Percentiles rank a stretch among this genome's conserved stretches.
Evolutionary conservation across 805 yeast genomes (phyloP).

Genomic region (Jamesozyma jinghongensis): DNA sequence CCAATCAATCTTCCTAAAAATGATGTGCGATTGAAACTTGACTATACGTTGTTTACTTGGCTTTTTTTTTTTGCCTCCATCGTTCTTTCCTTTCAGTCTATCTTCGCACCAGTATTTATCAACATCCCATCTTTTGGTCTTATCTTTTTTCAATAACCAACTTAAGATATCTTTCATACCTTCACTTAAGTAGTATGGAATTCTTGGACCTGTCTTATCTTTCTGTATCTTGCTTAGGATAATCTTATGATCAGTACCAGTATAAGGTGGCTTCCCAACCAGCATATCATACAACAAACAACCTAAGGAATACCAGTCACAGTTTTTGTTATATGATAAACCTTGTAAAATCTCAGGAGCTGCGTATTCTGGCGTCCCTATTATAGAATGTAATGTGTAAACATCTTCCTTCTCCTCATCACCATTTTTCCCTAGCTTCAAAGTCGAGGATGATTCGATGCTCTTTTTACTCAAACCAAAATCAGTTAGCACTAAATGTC

Average conservation of each 20-base stretch:
- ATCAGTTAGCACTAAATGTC: slow-evolving; percentile 76
- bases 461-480: slow-evolving; percentile 61
- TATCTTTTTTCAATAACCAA: slow-evolving; percentile 59
- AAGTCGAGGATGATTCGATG: slow-evolving; percentile 3
- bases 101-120: slow-evolving; percentile 40
- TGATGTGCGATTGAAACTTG: slow-evolving; percentile 52
- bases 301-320: slow-evolving; percentile 92
- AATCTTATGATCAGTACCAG: slow-evolving; percentile 69
- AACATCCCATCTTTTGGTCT: slow-evolving; percentile 54
- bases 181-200: slow-evolving; percentile 67
- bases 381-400: slow-evolving; percentile 31
- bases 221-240: slow-evolving; percentile 67
- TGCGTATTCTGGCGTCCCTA: slow-evolving; percentile 44
- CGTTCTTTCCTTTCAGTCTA: slow-evolving; percentile 2
- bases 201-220: slow-evolving; percentile 43
- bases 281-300: slow-evolving; percentile 72
- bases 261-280: slow-evolving; percentile 82
- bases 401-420: slow-evolving; percentile 22
- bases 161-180: slow-evolving; percentile 72
- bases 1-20: slow-evolving; percentile 76
- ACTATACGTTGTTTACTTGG: slow-evolving; percentile 24
- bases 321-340: slow-evolving; percentile 63
- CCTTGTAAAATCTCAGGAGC: slow-evolving; percentile 86
- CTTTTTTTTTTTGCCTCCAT: slow-evolving; percentile 20
- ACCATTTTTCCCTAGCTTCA: not conserved